Evolutionary conservation across 73 alveolate genomes (phyloP).

Genomic region (Paramecium primaurelia): DNA sequence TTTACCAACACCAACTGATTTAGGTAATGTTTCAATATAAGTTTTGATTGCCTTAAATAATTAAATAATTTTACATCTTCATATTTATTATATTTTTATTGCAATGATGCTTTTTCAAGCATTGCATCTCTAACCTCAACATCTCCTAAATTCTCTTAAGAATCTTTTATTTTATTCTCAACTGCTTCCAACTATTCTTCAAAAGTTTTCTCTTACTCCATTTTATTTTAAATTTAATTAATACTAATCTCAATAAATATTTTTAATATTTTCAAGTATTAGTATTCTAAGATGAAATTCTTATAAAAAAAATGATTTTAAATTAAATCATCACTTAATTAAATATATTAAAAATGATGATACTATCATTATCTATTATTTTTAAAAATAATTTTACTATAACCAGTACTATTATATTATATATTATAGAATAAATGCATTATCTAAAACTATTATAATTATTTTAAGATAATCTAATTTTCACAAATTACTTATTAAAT

Average conservation of each 20-base stretch:
- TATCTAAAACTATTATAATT: too few relatives aligned
- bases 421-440: too few relatives aligned
- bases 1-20: slow-evolving; percentile 74
- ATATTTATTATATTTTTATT: slow-evolving; percentile 62
- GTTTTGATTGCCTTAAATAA: slow-evolving; percentile 59
- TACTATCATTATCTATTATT: too few relatives aligned
- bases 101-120: slow-evolving; percentile 72
- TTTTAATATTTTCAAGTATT: not conserved
- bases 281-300: too few relatives aligned
- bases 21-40: slow-evolving; percentile 65
- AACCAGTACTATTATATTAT: too few relatives aligned
- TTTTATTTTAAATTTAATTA: not conserved
- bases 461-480: too few relatives aligned
- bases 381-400: too few relatives aligned
- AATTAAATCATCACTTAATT: too few relatives aligned
- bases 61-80: slow-evolving; percentile 51
- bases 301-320: too few relatives aligned
- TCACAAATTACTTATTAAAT: too few relatives aligned
- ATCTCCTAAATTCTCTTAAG: slow-evolving; percentile 68
- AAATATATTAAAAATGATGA: too few relatives aligned
- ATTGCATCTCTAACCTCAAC: slow-evolving; percentile 81
- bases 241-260: slow-evolving; percentile 18
- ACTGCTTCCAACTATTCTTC: slow-evolving; percentile 67
- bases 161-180: slow-evolving; percentile 69
- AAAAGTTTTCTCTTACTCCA: slow-evolving; percentile 35